These are phyloP conservation scores for Oryza brachyantha DNA, from an alignment of 176 grass and related monocot genomes.

Conservation along the genomic window DNA sequence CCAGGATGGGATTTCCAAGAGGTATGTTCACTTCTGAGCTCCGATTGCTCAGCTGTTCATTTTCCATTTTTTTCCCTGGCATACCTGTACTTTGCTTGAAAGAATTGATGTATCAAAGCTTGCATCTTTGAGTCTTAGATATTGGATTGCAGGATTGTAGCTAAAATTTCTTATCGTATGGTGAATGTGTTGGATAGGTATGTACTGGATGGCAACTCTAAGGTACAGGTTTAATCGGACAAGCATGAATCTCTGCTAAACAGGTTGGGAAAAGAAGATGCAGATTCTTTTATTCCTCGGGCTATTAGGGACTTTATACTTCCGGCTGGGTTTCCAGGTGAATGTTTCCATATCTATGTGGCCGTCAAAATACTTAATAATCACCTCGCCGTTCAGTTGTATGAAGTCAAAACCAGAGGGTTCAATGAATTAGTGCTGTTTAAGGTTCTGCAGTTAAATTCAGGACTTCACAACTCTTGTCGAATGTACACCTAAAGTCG, in stretches of 20 bases:
- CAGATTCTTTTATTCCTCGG: slow-evolving; percentile 36
- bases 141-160: neutral
- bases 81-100: neutral
- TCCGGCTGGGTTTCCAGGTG: slow-evolving; percentile 85
- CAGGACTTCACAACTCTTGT: neutral
- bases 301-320: slow-evolving; percentile 66
- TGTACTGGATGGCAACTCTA: slow-evolving; percentile 38
- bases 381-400: slow-evolving; percentile 4
- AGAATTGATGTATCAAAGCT: neutral
- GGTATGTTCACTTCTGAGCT: slow-evolving; percentile 35
- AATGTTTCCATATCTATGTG: neutral
- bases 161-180: neutral
- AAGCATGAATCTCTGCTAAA: slow-evolving; percentile 22
- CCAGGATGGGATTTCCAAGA: slow-evolving; percentile 64
- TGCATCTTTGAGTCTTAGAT: neutral
- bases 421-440: neutral
- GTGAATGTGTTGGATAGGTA: slow-evolving; percentile 48
- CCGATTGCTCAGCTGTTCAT: neutral
- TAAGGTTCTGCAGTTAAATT: neutral
- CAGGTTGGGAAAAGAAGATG: slow-evolving; percentile 21
- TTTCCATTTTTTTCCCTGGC: no score
- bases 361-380: neutral
- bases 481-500: neutral
- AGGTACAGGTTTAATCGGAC: slow-evolving; percentile 45
- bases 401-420: neutral